Conservation (phyloP, 2,329 filamentous ascomycete species). For the Venturiaceae sp. region DNA sequence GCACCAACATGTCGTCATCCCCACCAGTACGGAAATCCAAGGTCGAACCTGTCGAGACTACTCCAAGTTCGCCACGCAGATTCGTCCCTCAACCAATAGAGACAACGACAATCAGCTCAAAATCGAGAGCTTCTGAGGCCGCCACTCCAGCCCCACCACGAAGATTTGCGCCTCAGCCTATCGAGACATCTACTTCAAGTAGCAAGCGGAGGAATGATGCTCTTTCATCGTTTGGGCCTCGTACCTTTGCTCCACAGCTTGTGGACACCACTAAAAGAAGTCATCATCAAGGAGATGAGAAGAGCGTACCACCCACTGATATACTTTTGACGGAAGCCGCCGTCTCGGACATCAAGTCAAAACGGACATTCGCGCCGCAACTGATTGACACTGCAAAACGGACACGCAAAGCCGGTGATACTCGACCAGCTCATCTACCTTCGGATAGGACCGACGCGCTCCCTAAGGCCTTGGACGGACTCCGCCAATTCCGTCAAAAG, state of each 20-base stretch:
- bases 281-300: not conserved
- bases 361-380: constrained; percentile 60
- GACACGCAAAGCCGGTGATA: constrained; percentile 56
- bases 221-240: not conserved
- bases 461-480: constrained; percentile 27
- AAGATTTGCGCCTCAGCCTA: constrained; percentile 29
- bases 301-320: not conserved
- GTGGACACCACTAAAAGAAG: constrained; percentile 16
- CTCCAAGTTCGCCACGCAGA: constrained; percentile 14
- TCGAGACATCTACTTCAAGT: constrained; percentile 23
- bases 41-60: constrained; percentile 25
- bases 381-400: constrained; percentile 72
- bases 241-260: constrained; percentile 20
- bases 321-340: not conserved
- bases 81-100: constrained; percentile 65
- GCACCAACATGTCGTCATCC: constrained; percentile 11
- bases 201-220: constrained; percentile 10
- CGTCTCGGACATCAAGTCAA: not conserved
- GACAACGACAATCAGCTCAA: constrained; percentile 52
- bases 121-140: constrained; percentile 2
- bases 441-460: constrained; percentile 65
- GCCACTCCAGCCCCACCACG: constrained; percentile 28
- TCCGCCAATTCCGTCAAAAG: constrained; percentile 7
- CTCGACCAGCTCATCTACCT: constrained; percentile 50
- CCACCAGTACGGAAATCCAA: constrained; percentile 25